Base-by-base conservation (phyloP, 352 stramenopile species). In the Chrysophaeum taylorii region DNA sequence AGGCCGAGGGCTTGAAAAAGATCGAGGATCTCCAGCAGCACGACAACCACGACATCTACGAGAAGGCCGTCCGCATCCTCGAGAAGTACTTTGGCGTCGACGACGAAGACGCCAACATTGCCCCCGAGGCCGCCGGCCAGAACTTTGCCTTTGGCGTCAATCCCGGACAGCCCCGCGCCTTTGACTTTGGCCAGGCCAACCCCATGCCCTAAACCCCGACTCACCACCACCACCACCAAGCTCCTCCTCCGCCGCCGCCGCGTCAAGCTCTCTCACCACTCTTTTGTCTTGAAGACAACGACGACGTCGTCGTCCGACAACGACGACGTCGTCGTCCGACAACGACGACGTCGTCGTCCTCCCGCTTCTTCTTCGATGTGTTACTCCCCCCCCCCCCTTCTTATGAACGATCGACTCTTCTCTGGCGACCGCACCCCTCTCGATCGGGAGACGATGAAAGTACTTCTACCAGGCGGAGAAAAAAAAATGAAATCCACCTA, bases 1-100 rank as follows among this genome's bases (percentile, higher is more conserved):
- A 98, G 81, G 88, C 89, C 38, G 92, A 96, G 64, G 94, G 94
- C 64, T 79, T 98, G 35, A 91, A 94, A 73, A 91, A 96, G 78
- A 96, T 98, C 70, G 93, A 98, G 84, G 89, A 96, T 33, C 81
- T 98, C 38, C 94, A 98, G 76, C 93, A 95, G 74, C 94, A 98
- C 74, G 86, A 96, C 72, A 94, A 96, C 79, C 87, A 97, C 83
- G 90, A 90, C 37, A 90, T 95, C 82, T 98, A 91, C 63, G 83
- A 89, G 64, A 89, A 92, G 73, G 91, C 90, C 43, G 80, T 97
- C 62, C 88, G 88, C 70, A 96, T 99, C 70, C 84, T 99, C 33
- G 91, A 94, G 74, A 93, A 92, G 33, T 98, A 97, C 83, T 98
- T 98, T 80, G 92, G 93, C 41, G 92, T 93, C 23, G 95, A 98